phyloP scores from a whole-genome alignment of 352 stramenopile species.

The Globisporangium perplexum region DNA sequence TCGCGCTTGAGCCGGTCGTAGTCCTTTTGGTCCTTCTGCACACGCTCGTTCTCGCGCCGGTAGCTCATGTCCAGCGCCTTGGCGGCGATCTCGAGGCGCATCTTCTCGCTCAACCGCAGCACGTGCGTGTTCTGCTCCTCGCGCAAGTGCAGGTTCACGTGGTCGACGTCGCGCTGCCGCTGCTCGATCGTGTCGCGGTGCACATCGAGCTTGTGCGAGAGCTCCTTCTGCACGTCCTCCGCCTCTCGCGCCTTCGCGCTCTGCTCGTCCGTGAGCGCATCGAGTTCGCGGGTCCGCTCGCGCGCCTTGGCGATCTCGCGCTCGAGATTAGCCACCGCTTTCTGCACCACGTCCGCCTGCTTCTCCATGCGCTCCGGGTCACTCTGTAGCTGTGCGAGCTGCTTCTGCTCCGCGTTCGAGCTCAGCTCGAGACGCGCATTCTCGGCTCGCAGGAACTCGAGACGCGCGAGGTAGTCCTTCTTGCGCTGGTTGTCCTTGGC shows the following conservation, averaged over 20 bases:
- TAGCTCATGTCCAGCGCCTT: conserved; percentile 43
- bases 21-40: conserved; percentile 58
- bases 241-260: conserved; percentile 57
- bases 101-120: conserved; percentile 63
- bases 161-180: conserved; percentile 87
- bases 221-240: conserved; percentile 73
- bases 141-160: conserved; percentile 80
- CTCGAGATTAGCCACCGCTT: conserved; percentile 64
- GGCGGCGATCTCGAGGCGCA: conserved; percentile 53
- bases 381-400: conserved; percentile 53
- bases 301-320: conserved; percentile 55
- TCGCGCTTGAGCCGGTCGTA: conserved; percentile 84
- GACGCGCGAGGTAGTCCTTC: conserved; percentile 45
- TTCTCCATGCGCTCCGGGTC: conserved; percentile 83
- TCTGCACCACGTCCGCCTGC: conserved; percentile 81
- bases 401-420: conserved; percentile 43
- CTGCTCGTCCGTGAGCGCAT: conserved; percentile 35
- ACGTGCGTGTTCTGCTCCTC: conserved; percentile 84
- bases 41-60: conserved; percentile 64
- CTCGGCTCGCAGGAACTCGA: conserved; percentile 55
- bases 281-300: conserved; percentile 26
- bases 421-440: conserved; percentile 56
- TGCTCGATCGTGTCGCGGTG: conserved; percentile 89
- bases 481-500: conserved; percentile 62
- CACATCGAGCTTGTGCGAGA: conserved; percentile 84